phyloP scores from a whole-genome alignment of 345 rosid species.

The Lepidium didymum region DNA sequence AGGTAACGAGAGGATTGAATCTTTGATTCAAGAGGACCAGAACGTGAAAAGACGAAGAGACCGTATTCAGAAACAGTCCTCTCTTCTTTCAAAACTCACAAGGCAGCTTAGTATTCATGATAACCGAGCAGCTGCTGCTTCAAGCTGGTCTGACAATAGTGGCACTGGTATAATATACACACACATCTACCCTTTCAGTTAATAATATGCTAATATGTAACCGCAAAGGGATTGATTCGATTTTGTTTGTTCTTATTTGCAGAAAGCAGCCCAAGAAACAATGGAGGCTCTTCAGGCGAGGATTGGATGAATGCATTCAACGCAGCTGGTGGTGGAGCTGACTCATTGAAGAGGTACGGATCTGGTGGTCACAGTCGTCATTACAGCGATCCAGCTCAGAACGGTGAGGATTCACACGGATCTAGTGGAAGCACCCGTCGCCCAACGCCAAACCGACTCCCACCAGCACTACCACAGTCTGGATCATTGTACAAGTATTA shows the following conservation, averaged over 20 bases:
- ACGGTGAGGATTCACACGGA: conserved; percentile 56
- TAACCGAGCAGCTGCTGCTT: conserved; percentile 76
- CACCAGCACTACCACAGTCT: conserved; percentile 76
- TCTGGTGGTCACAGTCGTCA: conserved; percentile 57
- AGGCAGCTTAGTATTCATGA: conserved; percentile 86
- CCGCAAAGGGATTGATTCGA: neutral
- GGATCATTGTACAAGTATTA: conserved; percentile 49
- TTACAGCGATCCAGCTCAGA: conserved; percentile 47
- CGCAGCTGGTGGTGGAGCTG: conserved; percentile 64
- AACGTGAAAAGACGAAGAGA: conserved; percentile 76
- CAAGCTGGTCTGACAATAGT: conserved; percentile 59
- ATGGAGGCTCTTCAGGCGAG: conserved; percentile 50
- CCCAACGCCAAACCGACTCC: conserved; percentile 72
- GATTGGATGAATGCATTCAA: conserved; percentile 93
- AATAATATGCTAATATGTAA: neutral
- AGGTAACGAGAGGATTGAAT: conserved; percentile 70
- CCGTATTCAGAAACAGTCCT: conserved; percentile 73
- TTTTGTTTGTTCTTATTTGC: conserved; percentile 1
- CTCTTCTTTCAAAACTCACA: conserved; percentile 72
- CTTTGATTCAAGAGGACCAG: conserved; percentile 86
- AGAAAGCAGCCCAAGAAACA: conserved; percentile 81
- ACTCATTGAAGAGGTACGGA: conserved; percentile 40
- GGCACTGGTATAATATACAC: conserved; percentile 39
- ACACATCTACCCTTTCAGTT: neutral
- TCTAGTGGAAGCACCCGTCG: conserved; percentile 55